Evolutionary conservation across 805 yeast species (phyloP), one percentile per base, ranked within the genome.

Genomic region (Cyberlindnera euphorbiiphila): DNA sequence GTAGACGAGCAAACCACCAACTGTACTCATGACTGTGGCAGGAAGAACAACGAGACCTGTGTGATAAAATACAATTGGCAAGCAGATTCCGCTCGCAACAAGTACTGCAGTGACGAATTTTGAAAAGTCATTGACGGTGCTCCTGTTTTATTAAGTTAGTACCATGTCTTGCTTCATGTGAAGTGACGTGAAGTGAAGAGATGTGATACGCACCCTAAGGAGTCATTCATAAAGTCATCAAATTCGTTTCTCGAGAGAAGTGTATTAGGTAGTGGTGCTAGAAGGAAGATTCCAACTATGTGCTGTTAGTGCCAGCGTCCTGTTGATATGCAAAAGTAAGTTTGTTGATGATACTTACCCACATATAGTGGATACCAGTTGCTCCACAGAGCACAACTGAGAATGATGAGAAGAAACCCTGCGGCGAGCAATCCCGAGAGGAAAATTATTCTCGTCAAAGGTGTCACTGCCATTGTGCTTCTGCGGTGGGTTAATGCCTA

Each of bases 361-460:
- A 84, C 86, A 25, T 81, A 71, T 41, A 91, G 71, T 25, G 98
- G 98, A 53, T 82, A 78, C 94, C 96, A 93, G 60, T 87, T 88
- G 32, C 85, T 84, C 65, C 77, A 86, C 10, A 93, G 69, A 3
- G 93, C 91, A 36, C 95, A 88, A 31, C 96, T 87, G 23, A 93
- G 68, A 18, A 91, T 85, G 29, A 89, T 87, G 46, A 93, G 68
- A 24, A 93, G 74, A 53, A 91, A 91, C 6, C 98, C 98, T 48
- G 87, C 72, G 1, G 98, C 93, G 21, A 91, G 71, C 31, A 89
- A 78, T 26, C 80, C 70, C 12, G 93, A 76, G 14, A 86, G 75
- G 12, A 82, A 81, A 29, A 86, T 82, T 51, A 87, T 83, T 54
- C 79, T 81, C 39, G 85, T 82, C 45, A 87, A 64, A 24, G 95